A percentile compares a stretch with the other conserved stretches of the same genome.
These are phyloP conservation scores for Rugosomyces carneus DNA, from an alignment of 1,284 basidiomycete species.

Conservation along the genomic window DNA sequence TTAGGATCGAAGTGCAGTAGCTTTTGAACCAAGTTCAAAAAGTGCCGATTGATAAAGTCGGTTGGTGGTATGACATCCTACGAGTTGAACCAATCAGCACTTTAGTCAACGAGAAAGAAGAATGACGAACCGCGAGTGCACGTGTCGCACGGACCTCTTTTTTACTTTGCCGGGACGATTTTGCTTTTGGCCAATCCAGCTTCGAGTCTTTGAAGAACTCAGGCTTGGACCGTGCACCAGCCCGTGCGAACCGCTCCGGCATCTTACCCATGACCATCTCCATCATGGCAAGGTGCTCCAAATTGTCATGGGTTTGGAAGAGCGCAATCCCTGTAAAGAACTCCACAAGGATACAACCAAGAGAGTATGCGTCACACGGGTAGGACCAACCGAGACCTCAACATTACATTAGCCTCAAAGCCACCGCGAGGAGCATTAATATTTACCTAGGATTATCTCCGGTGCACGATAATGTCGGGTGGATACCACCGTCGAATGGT, in stretches of 20 bases:
- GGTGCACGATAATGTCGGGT: constrained; percentile 98
- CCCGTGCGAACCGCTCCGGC: constrained; percentile 77
- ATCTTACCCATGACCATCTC: constrained; percentile 98
- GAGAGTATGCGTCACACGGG: constrained; percentile 97
- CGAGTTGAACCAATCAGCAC: constrained; percentile 5
- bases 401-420: constrained; percentile 5
- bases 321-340: constrained; percentile 97
- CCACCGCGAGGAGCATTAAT: neutral
- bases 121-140: constrained; percentile 57
- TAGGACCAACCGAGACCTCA: constrained; percentile 95
- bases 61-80: constrained; percentile 81
- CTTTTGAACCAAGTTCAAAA: constrained; percentile 82
- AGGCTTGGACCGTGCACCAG: constrained; percentile 71
- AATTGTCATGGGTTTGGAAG: constrained; percentile 98
- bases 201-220: constrained; percentile 90
- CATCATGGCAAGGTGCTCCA: constrained; percentile 99
- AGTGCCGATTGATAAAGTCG: constrained; percentile 70
- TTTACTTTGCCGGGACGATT: constrained; percentile 83
- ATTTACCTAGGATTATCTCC: constrained; percentile 91
- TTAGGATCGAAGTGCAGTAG: constrained; percentile 90
- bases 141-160: constrained; percentile 91
- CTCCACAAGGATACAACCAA: constrained; percentile 98
- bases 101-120: constrained; percentile 2
- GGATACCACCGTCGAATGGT: constrained; percentile 96
- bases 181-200: constrained; percentile 89